Conservation (phyloP, 2,329 filamentous ascomycete species). For the Pleoardoris graminearum region DNA sequence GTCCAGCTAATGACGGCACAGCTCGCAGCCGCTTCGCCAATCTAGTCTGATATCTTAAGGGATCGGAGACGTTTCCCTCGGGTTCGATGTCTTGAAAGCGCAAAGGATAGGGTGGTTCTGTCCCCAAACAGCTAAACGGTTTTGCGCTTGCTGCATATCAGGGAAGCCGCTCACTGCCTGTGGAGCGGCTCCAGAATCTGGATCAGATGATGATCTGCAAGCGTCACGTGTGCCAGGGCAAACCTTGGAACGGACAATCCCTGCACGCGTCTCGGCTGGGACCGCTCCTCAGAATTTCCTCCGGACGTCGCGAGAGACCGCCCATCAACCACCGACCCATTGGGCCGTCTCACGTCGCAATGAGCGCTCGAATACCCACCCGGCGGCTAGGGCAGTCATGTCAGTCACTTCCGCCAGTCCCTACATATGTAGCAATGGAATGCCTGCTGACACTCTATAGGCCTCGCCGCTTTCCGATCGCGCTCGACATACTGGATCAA, state of each 20-base stretch:
- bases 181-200: background rate
- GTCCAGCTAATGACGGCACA: slow-evolving; percentile 15
- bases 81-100: background rate
- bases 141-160: slow-evolving; percentile 2
- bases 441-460: slow-evolving; percentile 12
- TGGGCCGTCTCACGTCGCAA: slow-evolving; percentile 45
- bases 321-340: slow-evolving; percentile 29
- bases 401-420: slow-evolving; percentile 44
- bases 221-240: slow-evolving; percentile 15
- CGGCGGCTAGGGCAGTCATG: slow-evolving; percentile 64
- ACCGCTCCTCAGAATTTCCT: slow-evolving; percentile 25
- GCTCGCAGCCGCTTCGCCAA: slow-evolving; percentile 14
- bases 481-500: slow-evolving; percentile 21
- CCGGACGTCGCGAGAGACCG: slow-evolving; percentile 16
- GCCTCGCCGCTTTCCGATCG: slow-evolving; percentile 28
- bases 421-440: background rate
- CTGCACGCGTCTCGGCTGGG: slow-evolving; percentile 19
- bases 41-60: slow-evolving; percentile 7
- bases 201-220: slow-evolving; percentile 9
- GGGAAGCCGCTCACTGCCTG: slow-evolving; percentile 1
- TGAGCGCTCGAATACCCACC: slow-evolving; percentile 68
- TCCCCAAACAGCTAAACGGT: background rate
- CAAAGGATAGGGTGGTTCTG: background rate
- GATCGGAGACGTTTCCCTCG: background rate
- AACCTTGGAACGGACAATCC: no score